Conservation (phyloP, 768 basidiomycete species). For the Coprinellus micaceus region DNA sequence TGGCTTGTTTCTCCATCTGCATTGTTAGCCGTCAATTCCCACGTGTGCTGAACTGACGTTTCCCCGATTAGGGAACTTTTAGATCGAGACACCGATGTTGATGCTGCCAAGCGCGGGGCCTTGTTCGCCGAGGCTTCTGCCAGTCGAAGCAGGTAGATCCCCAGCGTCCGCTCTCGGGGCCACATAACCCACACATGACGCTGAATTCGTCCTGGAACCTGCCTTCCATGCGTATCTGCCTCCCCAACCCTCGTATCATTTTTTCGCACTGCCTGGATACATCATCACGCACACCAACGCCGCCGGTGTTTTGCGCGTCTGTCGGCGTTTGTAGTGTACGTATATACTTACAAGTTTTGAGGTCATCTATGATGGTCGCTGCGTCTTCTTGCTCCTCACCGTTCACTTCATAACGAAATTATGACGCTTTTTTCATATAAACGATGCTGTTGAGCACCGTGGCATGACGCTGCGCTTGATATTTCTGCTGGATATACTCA, state of each 20-base stretch:
- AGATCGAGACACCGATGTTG: not conserved
- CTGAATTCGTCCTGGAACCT: not conserved
- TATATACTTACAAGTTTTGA: too few relatives aligned
- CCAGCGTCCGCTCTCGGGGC: not conserved
- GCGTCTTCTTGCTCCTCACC: not conserved
- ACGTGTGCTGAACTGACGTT: not conserved
- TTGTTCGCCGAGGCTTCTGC: not conserved
- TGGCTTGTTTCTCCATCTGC: conserved; percentile 3
- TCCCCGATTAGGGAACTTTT: not conserved
- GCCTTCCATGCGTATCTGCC: not conserved
- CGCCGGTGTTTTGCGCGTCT: not conserved
- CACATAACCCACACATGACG: not conserved
- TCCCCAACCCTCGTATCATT: not conserved
- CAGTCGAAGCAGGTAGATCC: not conserved
- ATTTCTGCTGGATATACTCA: not conserved
- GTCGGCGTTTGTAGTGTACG: too few relatives aligned
- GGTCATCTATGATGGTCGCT: conserved; percentile 1
- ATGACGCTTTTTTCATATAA: not conserved
- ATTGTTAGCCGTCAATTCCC: conserved; percentile 4
- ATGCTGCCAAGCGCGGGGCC: not conserved
- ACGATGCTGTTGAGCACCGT: not conserved
- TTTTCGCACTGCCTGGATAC: not conserved
- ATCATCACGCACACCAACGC: not conserved
- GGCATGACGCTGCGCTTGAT: not conserved
- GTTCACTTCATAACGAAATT: not conserved